Conservation (phyloP, 2,329 filamentous ascomycete species). For the Thelonectria discophora region DNA sequence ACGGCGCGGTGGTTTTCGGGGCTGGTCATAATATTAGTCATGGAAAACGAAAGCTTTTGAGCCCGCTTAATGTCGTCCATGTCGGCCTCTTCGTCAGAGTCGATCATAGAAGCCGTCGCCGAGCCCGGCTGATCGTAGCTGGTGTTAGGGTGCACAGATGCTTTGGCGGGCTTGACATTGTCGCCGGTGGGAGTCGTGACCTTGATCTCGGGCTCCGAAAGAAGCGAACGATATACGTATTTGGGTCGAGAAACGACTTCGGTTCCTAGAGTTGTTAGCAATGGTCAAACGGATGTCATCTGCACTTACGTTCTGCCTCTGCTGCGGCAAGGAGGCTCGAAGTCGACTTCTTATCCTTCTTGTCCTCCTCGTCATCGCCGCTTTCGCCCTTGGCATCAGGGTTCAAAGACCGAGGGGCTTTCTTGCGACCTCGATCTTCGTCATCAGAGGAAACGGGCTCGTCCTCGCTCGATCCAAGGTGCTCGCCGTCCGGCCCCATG, state of each 20-base stretch:
- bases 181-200: constrained; percentile 71
- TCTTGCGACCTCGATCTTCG: constrained; percentile 71
- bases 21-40: constrained; percentile 81
- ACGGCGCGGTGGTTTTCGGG: constrained; percentile 83
- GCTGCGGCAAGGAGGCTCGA: constrained; percentile 76
- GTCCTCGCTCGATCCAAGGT: constrained; percentile 75
- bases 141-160: constrained; percentile 79
- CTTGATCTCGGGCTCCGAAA: constrained; percentile 73
- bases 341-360: constrained; percentile 56
- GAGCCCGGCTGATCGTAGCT: constrained; percentile 79
- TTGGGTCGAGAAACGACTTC: constrained; percentile 59
- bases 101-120: constrained; percentile 66
- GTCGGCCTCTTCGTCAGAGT: constrained; percentile 88
- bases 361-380: constrained; percentile 45
- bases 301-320: constrained; percentile 77
- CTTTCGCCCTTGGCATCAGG: constrained; percentile 47
- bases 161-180: constrained; percentile 62
- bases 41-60: constrained; percentile 82
- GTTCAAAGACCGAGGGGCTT: constrained; percentile 58
- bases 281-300: background rate
- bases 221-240: constrained; percentile 69
- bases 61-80: constrained; percentile 86
- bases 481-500: constrained; percentile 70
- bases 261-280: constrained; percentile 52
- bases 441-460: constrained; percentile 71